Conservation (phyloP, 495 filamentous ascomycete species). For the Penicillium angulare region DNA sequence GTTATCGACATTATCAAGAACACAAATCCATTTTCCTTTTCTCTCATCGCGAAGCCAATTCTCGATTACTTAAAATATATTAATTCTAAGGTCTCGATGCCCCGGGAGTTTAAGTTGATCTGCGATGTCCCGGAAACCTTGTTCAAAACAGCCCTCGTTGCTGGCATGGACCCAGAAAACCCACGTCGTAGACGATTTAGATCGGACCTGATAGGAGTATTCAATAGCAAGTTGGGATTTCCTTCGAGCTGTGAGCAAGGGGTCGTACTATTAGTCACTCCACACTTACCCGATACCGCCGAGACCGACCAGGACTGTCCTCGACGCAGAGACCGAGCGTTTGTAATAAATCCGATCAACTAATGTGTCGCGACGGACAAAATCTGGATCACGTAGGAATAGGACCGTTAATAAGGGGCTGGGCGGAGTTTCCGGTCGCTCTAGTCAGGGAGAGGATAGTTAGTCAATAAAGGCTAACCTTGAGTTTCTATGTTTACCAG, state of each 20-base stretch:
- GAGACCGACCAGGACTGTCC: constrained; percentile 26
- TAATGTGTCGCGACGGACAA: constrained; percentile 23
- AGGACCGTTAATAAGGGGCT: constrained; percentile 20
- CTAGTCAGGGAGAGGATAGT: neutral
- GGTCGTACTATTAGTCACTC: neutral
- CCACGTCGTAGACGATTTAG: constrained; percentile 36
- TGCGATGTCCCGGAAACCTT: constrained; percentile 39
- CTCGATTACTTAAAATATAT: constrained; percentile 39
- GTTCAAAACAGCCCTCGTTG: constrained; percentile 33
- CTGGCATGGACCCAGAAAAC: constrained; percentile 52
- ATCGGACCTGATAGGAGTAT: constrained; percentile 31
- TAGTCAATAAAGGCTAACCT: neutral
- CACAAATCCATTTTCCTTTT: constrained; percentile 2
- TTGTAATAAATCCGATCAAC: constrained; percentile 23
- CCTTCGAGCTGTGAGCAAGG: constrained; percentile 10
- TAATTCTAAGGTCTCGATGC: constrained; percentile 31
- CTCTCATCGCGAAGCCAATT: constrained; percentile 28
- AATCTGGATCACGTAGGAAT: constrained; percentile 31
- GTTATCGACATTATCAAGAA: constrained; percentile 2
- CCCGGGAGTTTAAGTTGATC: constrained; percentile 32
- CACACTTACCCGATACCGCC: constrained; percentile 1
- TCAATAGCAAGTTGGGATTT: constrained; percentile 42
- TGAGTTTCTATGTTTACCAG: no score
- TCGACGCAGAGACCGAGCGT: constrained; percentile 18
- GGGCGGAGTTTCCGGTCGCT: constrained; percentile 15